Evolutionary conservation across 2,329 filamentous ascomycete species (phyloP), one percentile per base, ranked within the genome.

Genomic region (Ceratocystis harringtonii): DNA sequence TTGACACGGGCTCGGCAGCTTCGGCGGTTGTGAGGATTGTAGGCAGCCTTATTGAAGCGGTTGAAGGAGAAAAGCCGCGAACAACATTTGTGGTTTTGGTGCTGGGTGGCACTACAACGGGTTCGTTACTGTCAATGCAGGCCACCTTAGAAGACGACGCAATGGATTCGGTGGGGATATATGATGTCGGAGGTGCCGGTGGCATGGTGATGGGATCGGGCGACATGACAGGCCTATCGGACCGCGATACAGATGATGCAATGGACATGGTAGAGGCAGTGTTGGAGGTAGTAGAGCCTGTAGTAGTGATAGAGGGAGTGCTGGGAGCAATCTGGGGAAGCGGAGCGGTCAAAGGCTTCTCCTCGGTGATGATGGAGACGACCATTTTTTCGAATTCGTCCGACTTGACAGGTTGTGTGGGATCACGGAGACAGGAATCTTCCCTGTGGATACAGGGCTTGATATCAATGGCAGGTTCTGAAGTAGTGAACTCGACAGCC

Each of bases 371-470:
- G 65, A 96, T 96, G 48, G 87, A 90, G 66, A 89, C 84, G 52
- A 96, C 90, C 83, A 97, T 95, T 78, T 95, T 95, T 76, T 96
- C 90, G 36, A 97, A 81, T 71, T 94, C 89, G 72, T 90, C 83
- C 5, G 92, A 70, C 88, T 84, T 67, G n/a, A 65, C 52, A 72
- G 86, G 89, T 68, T 88, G 82, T 74, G 83, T 86, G 73, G 83
- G 81, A 36, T 82, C 83, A 36, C 45, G 66, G 17, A 67, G 48
- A 71, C 80, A 85, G 10, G 87, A 92, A 73, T 92, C 88, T 71
- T 87, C 82, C 70, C 86, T 81, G 71, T 80, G 81, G 70, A 89
- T 84, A 69, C 85, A 82, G 68, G 90, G 89, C 71, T 85, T 80
- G 69, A 85, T 83, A 70, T 86, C 78, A 68, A 85, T 72, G 1